Evolutionary conservation across 805 yeast genomes (phyloP).

Genomic region (Maudiozyma saulgeensis): DNA sequence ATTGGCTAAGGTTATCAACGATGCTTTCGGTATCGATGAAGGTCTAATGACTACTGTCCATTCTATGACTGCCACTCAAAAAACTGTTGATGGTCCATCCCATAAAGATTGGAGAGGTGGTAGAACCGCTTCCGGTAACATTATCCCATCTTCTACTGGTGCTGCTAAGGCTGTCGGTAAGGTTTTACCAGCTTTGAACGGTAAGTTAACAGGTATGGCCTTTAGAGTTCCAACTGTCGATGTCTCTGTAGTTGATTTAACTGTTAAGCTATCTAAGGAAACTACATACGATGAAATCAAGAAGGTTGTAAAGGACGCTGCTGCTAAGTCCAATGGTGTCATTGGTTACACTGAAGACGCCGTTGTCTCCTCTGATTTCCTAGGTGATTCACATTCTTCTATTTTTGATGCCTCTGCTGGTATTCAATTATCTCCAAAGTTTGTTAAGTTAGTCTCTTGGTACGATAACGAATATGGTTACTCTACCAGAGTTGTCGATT

Average conservation of each 20-base stretch:
- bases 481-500: slow-evolving; percentile 67
- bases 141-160: slow-evolving; percentile 68
- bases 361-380: slow-evolving; percentile 63
- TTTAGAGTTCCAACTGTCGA: slow-evolving; percentile 68
- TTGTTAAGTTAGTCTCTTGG: slow-evolving; percentile 64
- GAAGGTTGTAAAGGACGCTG: slow-evolving; percentile 46
- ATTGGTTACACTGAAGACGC: slow-evolving; percentile 63
- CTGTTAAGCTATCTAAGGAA: slow-evolving; percentile 49
- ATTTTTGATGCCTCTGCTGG: slow-evolving; percentile 64
- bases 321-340: slow-evolving; percentile 51
- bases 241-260: slow-evolving; percentile 64
- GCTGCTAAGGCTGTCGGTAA: slow-evolving; percentile 72
- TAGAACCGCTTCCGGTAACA: slow-evolving; percentile 67
- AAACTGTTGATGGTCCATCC: slow-evolving; percentile 70
- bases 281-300: slow-evolving; percentile 59
- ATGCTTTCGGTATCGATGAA: slow-evolving; percentile 58
- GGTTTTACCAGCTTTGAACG: slow-evolving; percentile 62
- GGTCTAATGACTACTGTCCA: slow-evolving; percentile 71
- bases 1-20: slow-evolving; percentile 60
- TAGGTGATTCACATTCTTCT: slow-evolving; percentile 52
- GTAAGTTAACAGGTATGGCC: slow-evolving; percentile 67
- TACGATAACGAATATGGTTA: slow-evolving; percentile 70
- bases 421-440: slow-evolving; percentile 59
- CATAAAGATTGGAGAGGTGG: slow-evolving; percentile 79
- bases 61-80: slow-evolving; percentile 64